Percentiles rank a stretch among this genome's conserved stretches.
phyloP scores from a whole-genome alignment of 2,329 filamentous ascomycete species.

The Aspergillus terreus region DNA sequence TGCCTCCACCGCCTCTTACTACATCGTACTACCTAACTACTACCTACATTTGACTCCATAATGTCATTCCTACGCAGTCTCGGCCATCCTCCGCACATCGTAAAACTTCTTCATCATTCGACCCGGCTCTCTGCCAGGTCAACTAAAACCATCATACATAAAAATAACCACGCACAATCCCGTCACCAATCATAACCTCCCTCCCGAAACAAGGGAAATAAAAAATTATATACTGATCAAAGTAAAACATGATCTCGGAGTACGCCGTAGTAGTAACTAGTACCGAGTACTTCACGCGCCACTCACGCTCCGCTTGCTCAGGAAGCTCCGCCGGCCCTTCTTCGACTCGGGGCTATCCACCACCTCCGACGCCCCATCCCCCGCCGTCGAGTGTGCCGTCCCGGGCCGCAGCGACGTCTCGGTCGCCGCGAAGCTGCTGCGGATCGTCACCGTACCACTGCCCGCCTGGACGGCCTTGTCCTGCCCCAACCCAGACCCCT shows the following conservation, averaged over 20 bases:
- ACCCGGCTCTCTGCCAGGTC: too few relatives aligned
- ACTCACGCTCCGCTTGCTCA: slow-evolving; percentile 42
- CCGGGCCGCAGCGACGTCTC: slow-evolving; percentile 41
- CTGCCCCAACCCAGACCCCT: slow-evolving; percentile 56
- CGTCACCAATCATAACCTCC: too few relatives aligned
- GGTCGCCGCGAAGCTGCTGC: slow-evolving; percentile 64
- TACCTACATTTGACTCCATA: background rate
- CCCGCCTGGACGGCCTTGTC: slow-evolving; percentile 76
- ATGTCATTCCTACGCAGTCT: background rate
- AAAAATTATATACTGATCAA: background rate
- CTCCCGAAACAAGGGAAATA: background rate
- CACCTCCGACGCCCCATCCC: slow-evolving; percentile 23
- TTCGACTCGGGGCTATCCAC: slow-evolving; percentile 40
- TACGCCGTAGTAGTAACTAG: too few relatives aligned
- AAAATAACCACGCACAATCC: too few relatives aligned
- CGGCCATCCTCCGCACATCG: background rate
- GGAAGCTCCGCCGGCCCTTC: slow-evolving; percentile 44
- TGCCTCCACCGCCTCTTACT: too few relatives aligned
- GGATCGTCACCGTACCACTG: slow-evolving; percentile 66
- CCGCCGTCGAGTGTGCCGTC: slow-evolving; percentile 33
- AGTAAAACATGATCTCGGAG: background rate
- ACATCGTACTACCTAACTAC: background rate
- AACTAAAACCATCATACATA: too few relatives aligned
- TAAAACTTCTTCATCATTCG: too few relatives aligned
- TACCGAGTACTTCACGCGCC: slow-evolving; percentile 17